Evolutionary conservation across 148 eudicot genomes (phyloP), one percentile per base, ranked within the genome.

Genomic region (Oxyria digyna): DNA sequence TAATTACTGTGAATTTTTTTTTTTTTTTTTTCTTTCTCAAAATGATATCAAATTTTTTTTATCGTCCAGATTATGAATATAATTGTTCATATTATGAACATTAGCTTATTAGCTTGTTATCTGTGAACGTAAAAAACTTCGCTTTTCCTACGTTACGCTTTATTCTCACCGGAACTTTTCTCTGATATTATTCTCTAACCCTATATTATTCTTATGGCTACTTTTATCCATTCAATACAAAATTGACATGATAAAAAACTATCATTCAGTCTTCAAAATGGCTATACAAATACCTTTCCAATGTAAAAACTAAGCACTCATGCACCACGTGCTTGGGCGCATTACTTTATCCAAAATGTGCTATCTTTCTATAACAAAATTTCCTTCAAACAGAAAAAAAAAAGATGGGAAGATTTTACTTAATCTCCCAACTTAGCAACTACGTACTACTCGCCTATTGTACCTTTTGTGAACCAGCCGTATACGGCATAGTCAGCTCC

Each of bases 401-500:
- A 24, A 20, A 6, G 17, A 55, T 55, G 32, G 1, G 17, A 55
- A 26, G 33, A 24, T 0, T 38, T 54, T 15, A 26, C 7, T 27
- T 0, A 54, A 24, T 13, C 31, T 27, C 62, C 62, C 11, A 55
- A 24, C 62, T 11, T 24, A 11, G 17, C 62, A 26, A 55, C 0
- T n/a, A n/a, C n/a, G n/a, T 4, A 12, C 33, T 26, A 4, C 6
- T 26, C 3, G 31, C 12, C 15, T 9, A 3, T 38, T 43, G n/a
- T 15, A 1, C 29, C 65, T 15, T 52, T 52, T 24, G 62, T 54
- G 62, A 9, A 54, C 65, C 65, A 27, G 65, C 65, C 9, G 65
- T 27, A 29, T 13, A 20, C 18, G 27, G 35, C 41, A 38, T 38
- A 4, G 49, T 20, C 18, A 83, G 72, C 68, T 77, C 70, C 74